Percentiles rank a stretch among this genome's conserved stretches.
Evolutionary conservation across 2,329 filamentous ascomycete genomes (phyloP).

Genomic region (Ophiostoma ulmi): DNA sequence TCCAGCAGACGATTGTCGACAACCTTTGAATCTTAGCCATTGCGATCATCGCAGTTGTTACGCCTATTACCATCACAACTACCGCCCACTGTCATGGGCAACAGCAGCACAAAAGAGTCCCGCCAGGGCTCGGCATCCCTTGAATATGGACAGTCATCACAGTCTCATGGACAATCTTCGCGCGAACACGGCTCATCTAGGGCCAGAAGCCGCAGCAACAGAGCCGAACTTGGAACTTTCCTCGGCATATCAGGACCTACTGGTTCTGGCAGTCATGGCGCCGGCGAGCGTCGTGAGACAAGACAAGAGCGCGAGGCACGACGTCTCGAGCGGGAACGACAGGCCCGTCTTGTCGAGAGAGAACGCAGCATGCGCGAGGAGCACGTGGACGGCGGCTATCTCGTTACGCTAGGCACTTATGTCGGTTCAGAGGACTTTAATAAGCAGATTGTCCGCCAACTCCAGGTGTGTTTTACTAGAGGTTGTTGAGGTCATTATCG

Average conservation of each 20-base stretch:
- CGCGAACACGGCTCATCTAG: slow-evolving; percentile 27
- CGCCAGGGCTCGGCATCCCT: slow-evolving; percentile 26
- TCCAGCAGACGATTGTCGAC: not conserved
- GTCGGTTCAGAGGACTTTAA: slow-evolving; percentile 89
- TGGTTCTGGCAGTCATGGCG: not conserved
- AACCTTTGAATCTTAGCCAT: not conserved
- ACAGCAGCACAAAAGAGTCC: slow-evolving; percentile 36
- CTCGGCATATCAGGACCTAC: not conserved
- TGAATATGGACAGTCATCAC: slow-evolving; percentile 7
- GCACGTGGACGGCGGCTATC: slow-evolving; percentile 85
- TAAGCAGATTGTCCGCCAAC: slow-evolving; percentile 78
- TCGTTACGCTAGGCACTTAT: slow-evolving; percentile 92
- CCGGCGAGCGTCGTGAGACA: slow-evolving; percentile 64
- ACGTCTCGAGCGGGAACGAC: slow-evolving; percentile 74
- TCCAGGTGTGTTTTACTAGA: slow-evolving; percentile 63
- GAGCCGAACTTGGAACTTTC: slow-evolving; percentile 41
- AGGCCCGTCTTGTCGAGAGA: slow-evolving; percentile 71
- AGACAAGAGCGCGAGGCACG: slow-evolving; percentile 87
- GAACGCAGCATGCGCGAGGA: slow-evolving; percentile 89
- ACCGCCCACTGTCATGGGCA: slow-evolving; percentile 33
- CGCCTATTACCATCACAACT: not conserved
- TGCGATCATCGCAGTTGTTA: not conserved
- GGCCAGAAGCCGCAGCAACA: slow-evolving; percentile 35
- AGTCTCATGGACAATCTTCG: slow-evolving; percentile 26
- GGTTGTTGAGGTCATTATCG: not conserved